Evolutionary conservation across 2,329 filamentous ascomycete genomes (phyloP).

Genomic region (Aspergillus tubingensis): DNA sequence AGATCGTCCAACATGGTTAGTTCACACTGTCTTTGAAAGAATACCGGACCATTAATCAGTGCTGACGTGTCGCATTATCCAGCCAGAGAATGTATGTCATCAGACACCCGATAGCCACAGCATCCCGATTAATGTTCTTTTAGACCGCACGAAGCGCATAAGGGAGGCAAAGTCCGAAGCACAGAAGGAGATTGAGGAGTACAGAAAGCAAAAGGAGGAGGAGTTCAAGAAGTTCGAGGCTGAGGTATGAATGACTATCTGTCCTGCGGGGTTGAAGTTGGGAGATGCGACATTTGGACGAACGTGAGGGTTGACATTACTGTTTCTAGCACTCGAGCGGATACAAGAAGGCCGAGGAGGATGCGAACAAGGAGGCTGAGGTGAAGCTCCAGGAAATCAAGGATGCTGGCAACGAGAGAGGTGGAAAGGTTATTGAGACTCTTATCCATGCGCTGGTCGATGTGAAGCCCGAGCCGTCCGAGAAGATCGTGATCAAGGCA

Average conservation of each 20-base stretch:
- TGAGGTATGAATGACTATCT: slow-evolving; percentile 53
- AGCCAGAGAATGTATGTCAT: slow-evolving; percentile 83
- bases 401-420: slow-evolving; percentile 74
- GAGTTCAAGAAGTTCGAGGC: slow-evolving; percentile 95
- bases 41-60: neutral
- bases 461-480: slow-evolving; percentile 70
- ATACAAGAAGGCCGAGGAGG: slow-evolving; percentile 78
- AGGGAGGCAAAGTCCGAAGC: slow-evolving; percentile 95
- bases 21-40: slow-evolving; percentile 8
- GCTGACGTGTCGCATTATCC: slow-evolving; percentile 31
- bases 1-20: slow-evolving; percentile 95
- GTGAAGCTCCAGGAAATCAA: slow-evolving; percentile 80
- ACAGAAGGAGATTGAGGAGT: slow-evolving; percentile 96
- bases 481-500: slow-evolving; percentile 44
- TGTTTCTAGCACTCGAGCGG: slow-evolving; percentile 74
- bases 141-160: slow-evolving; percentile 93
- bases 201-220: slow-evolving; percentile 83
- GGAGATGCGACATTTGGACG: neutral
- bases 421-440: slow-evolving; percentile 77
- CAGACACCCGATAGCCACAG: neutral
- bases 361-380: slow-evolving; percentile 79
- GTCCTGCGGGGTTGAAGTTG: neutral
- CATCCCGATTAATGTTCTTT: slow-evolving; percentile 12
- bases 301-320: neutral
- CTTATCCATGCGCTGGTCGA: slow-evolving; percentile 83